Evolutionary conservation across 148 eudicot species (phyloP).

Genomic region (Camellia sinensis): DNA sequence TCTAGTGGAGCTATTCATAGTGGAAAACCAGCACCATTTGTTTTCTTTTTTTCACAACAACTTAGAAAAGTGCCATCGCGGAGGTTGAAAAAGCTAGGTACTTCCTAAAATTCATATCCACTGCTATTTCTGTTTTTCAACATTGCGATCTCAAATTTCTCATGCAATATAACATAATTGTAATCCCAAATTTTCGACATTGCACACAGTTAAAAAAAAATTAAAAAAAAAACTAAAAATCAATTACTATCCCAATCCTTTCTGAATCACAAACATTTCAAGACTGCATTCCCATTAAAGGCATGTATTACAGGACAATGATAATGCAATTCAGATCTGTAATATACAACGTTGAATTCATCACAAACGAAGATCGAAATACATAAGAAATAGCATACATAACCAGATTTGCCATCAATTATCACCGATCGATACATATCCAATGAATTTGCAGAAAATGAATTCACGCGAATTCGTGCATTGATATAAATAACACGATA

Average conservation of each 20-base stretch:
- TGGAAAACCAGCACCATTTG: background rate
- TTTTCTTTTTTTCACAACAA: background rate
- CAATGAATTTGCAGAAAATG: background rate
- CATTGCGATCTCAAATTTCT: background rate
- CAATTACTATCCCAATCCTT: no score
- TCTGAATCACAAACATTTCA: background rate
- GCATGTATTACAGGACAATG: background rate
- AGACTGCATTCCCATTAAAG: background rate
- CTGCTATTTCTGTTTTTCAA: background rate
- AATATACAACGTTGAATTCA: background rate
- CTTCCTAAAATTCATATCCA: background rate
- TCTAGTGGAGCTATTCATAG: background rate
- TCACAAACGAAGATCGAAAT: background rate
- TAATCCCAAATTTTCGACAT: background rate
- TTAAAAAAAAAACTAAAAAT: no score
- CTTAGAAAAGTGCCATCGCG: background rate
- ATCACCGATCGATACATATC: background rate
- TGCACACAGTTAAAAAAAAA: background rate
- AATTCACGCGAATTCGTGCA: background rate
- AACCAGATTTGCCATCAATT: background rate
- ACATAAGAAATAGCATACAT: background rate
- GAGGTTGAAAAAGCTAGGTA: background rate
- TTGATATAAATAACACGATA: background rate
- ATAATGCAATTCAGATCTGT: background rate
- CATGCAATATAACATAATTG: no score